A percentile compares a stretch with the other conserved stretches of the same genome.
phyloP scores from a whole-genome alignment of 164 flowering plant genomes.

The Nelumbo lutea region DNA sequence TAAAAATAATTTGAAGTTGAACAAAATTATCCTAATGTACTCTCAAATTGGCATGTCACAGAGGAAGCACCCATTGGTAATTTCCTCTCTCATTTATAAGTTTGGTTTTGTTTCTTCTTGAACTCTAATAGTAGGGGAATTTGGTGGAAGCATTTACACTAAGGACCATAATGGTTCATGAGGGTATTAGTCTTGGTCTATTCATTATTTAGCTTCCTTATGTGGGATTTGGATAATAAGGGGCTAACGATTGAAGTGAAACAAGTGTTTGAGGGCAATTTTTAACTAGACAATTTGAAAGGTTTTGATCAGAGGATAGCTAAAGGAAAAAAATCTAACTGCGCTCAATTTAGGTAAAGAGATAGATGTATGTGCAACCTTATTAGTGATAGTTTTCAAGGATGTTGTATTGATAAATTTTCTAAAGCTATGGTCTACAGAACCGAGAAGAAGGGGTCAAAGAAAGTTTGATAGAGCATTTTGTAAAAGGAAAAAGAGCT shows the following conservation, averaged over 20 bases:
- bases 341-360: not conserved
- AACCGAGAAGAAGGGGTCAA: too few relatives aligned
- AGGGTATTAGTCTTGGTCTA: slow-evolving; percentile 29
- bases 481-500: too few relatives aligned
- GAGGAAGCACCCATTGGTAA: too few relatives aligned
- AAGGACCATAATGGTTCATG: slow-evolving; percentile 30
- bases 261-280: slow-evolving; percentile 27
- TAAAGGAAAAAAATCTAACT: slow-evolving; percentile 14
- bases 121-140: slow-evolving; percentile 28
- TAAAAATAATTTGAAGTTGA: too few relatives aligned
- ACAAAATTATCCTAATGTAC: too few relatives aligned
- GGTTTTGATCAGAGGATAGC: slow-evolving; percentile 30
- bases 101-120: not conserved
- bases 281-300: slow-evolving; percentile 28
- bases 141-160: slow-evolving; percentile 34
- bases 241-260: slow-evolving; percentile 42
- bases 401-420: too few relatives aligned
- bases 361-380: too few relatives aligned
- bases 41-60: too few relatives aligned
- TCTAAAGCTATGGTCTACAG: too few relatives aligned
- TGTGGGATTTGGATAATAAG: slow-evolving; percentile 33
- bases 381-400: too few relatives aligned
- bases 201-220: slow-evolving; percentile 31
- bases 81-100: too few relatives aligned
- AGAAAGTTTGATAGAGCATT: too few relatives aligned